Percentiles rank a stretch among this genome's conserved stretches.
Evolutionary conservation across 768 basidiomycete genomes (phyloP).

Genomic region (Tulasnella sp.): DNA sequence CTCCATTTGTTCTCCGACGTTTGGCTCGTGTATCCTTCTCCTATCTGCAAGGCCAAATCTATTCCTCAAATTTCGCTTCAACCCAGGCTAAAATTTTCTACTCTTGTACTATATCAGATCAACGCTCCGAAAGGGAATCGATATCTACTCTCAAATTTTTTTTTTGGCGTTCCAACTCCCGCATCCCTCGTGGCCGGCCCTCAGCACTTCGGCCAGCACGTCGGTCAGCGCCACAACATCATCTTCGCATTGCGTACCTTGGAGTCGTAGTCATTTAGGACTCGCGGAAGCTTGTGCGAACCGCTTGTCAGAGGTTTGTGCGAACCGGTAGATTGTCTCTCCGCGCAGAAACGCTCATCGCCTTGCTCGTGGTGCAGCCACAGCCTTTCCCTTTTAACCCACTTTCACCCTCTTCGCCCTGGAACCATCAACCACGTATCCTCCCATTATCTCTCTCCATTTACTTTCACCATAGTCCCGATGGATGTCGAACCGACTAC

Average conservation of each 20-base stretch:
- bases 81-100: neutral
- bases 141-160: neutral
- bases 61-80: neutral
- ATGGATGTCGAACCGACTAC: neutral
- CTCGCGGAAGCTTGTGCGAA: neutral
- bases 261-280: neutral
- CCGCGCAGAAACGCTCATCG: neutral
- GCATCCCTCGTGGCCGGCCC: too few species aligned
- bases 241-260: neutral
- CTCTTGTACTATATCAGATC: neutral
- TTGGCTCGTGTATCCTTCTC: neutral
- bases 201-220: neutral
- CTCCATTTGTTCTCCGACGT: neutral
- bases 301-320: neutral
- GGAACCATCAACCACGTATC: neutral
- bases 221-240: neutral
- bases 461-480: neutral
- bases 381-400: neutral
- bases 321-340: neutral
- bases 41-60: neutral
- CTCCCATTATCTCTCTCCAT: neutral
- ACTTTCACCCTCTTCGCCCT: neutral
- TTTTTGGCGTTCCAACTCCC: neutral
- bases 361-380: neutral
- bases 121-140: neutral